Base-by-base conservation (phyloP, 1,139 yeast genomes). In the Yamadazyma mexicana region DNA sequence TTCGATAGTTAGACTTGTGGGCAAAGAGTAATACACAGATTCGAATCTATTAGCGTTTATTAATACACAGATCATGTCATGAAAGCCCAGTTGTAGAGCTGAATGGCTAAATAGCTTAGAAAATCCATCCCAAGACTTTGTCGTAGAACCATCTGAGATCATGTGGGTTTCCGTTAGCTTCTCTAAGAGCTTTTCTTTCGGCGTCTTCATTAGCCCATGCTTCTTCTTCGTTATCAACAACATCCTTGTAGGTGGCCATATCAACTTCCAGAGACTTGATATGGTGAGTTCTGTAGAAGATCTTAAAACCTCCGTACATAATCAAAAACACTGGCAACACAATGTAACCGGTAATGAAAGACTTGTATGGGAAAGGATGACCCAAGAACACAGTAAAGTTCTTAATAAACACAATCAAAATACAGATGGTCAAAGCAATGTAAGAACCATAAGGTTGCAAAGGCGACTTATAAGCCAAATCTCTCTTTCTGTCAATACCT, bases 271-370 rank as follows among this genome's bases (percentile, higher is more conserved):
- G 63, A 16, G 87, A 73, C 35, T 56, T 62, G 45, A 79, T 69
- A 40, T 71, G 54, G 53, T 69, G 74, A 28, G 87, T 73, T 59
- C 74, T 81, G 61, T 64, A 61, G 47, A 65, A 51, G 33, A 81
- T 9, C 62, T 83, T 84, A 69, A 81, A 83, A 7, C 84, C 87
- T 44, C 75, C 54, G 49, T 66, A 73, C 50, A 77, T 66, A 36
- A 77, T 59, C 31, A 81, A 38, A 52, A 75, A 85, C 20, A 83
- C 79, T 24, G 92, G 92, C 41, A 85, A 70, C 37, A 87, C 87
- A 56, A 85, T 82, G 66, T 85, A 85, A 35, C 91, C 89, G 30
- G 92, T 83, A 54, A 85, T 81, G 55, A 85, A 84, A 25, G 69
- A 64, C 73, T 79, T 52, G 39, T 56, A 57, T 34, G 51, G 64